These are phyloP conservation scores for Hydrangea macrophylla DNA, from an alignment of 148 eudicot species.

Conservation along the genomic window DNA sequence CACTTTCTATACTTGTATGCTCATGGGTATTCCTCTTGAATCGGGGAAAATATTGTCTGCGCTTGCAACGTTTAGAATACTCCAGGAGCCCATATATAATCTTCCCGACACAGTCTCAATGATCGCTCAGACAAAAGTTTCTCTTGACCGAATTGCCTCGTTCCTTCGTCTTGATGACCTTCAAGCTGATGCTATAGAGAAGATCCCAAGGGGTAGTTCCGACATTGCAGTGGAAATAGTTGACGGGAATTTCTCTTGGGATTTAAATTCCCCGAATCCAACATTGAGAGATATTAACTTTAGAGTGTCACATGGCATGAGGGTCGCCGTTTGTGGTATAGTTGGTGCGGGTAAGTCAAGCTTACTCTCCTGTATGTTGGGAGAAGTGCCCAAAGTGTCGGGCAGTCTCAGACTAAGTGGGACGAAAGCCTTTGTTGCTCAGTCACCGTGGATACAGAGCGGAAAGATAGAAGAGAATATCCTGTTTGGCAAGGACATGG, in stretches of 20 bases:
- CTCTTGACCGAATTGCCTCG: constrained; percentile 46
- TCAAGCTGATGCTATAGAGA: constrained; percentile 28
- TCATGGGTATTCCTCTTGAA: constrained; percentile 43
- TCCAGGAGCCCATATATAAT: constrained; percentile 43
- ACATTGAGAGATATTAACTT: constrained; percentile 37
- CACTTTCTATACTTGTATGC: constrained; percentile 35
- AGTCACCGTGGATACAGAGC: constrained; percentile 53
- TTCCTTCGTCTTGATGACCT: constrained; percentile 52
- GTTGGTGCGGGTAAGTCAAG: constrained; percentile 60
- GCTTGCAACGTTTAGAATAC: constrained; percentile 47
- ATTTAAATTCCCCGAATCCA: constrained; percentile 12
- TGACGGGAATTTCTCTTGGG: constrained; percentile 51
- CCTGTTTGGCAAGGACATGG: constrained; percentile 45
- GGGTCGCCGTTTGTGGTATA: constrained; percentile 42
- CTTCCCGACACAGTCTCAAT: constrained; percentile 48
- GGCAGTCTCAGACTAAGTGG: constrained; percentile 40
- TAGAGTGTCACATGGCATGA: constrained; percentile 26
- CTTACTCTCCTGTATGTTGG: constrained; percentile 48
- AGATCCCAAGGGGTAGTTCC: constrained; percentile 31
- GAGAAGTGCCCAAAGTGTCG: constrained; percentile 43
- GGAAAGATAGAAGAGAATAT: constrained; percentile 56
- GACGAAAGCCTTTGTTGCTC: constrained; percentile 52
- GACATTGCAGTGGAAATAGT: constrained; percentile 35
- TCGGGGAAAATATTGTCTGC: constrained; percentile 45
- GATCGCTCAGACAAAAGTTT: constrained; percentile 47